phyloP scores from a whole-genome alignment of 2,329 filamentous ascomycete genomes.

The Beauveria pseudobassiana region DNA sequence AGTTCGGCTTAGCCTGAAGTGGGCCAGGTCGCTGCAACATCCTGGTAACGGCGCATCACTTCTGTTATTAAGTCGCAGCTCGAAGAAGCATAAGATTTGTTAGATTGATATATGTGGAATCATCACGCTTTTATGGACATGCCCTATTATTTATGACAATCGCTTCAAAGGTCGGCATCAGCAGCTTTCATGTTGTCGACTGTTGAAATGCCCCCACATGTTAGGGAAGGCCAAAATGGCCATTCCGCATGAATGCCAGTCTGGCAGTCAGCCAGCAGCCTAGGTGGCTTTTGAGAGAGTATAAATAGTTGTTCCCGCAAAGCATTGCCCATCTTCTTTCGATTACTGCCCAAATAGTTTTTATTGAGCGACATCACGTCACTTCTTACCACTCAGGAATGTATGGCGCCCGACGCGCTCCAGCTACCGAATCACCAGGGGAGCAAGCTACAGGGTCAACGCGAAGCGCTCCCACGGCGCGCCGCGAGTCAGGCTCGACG shows the following conservation, averaged over 20 bases:
- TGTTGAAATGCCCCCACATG: neutral
- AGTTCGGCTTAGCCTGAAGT: neutral
- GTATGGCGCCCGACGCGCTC: conserved; percentile 1
- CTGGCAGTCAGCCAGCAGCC: neutral
- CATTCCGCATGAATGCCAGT: neutral
- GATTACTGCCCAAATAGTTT: too few species aligned
- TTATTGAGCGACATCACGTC: neutral
- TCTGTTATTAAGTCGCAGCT: neutral
- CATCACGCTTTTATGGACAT: neutral
- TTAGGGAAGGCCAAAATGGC: neutral
- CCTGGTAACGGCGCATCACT: neutral
- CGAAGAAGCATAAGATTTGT: too few species aligned
- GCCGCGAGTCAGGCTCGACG: conserved; percentile 1
- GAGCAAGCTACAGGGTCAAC: neutral
- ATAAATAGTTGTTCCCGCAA: neutral
- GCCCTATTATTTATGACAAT: neutral
- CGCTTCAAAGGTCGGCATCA: neutral
- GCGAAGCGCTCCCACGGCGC: neutral
- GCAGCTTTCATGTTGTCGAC: neutral
- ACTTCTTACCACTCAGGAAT: neutral
- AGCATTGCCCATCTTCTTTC: too few species aligned
- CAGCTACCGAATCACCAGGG: neutral
- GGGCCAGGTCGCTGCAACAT: neutral
- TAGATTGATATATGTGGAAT: neutral
- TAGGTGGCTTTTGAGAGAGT: neutral